phyloP scores from a whole-genome alignment of 495 filamentous ascomycete genomes.

The Xylaria castorea region DNA sequence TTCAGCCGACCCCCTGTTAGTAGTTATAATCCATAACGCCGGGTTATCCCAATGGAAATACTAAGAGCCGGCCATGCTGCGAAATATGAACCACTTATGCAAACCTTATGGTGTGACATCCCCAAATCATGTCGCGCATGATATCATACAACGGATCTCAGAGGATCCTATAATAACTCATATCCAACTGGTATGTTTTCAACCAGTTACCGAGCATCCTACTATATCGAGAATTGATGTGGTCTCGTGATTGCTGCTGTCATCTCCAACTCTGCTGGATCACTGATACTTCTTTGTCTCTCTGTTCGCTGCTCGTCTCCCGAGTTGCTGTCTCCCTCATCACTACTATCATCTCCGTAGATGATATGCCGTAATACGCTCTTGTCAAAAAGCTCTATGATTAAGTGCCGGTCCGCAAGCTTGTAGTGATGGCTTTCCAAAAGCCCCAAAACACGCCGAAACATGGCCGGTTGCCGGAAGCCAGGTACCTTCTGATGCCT shows the following conservation, averaged over 20 bases:
- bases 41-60: constrained; percentile 22
- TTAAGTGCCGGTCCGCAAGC: constrained; percentile 80
- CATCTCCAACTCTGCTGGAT: constrained; percentile 47
- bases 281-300: constrained; percentile 59
- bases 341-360: constrained; percentile 56
- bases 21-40: constrained; percentile 23
- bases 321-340: constrained; percentile 45
- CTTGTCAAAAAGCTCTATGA: constrained; percentile 93
- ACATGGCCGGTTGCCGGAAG: constrained; percentile 78
- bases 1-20: constrained; percentile 3
- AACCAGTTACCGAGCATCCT: constrained; percentile 13
- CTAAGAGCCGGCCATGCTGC: neutral
- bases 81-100: constrained; percentile 17
- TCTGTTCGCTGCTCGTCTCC: constrained; percentile 57
- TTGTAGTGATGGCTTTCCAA: constrained; percentile 93
- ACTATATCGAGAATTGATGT: constrained; percentile 35
- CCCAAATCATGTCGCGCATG: constrained; percentile 14
- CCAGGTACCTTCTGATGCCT: constrained; percentile 62
- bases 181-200: constrained; percentile 29
- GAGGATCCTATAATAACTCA: constrained; percentile 7
- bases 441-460: constrained; percentile 80
- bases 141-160: constrained; percentile 24
- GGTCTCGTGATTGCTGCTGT: constrained; percentile 27
- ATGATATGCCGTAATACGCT: constrained; percentile 83
- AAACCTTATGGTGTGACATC: constrained; percentile 13